A percentile compares a stretch with the other conserved stretches of the same genome.
These are phyloP conservation scores for Blastobotrys attinorum DNA, from an alignment of 805 yeast species.

Conservation along the genomic window DNA sequence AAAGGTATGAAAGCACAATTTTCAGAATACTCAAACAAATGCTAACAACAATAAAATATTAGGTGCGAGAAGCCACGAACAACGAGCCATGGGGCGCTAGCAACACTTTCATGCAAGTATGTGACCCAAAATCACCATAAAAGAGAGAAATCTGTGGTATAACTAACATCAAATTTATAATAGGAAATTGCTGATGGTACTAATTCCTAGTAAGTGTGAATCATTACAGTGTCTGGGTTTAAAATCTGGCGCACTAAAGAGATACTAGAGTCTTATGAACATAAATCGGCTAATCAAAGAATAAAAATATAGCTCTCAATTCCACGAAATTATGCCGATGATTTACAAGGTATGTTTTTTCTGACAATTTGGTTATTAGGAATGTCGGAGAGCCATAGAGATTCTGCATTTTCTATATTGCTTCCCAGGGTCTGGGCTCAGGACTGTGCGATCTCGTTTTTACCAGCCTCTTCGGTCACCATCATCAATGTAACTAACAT, in stretches of 20 bases:
- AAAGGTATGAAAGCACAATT: constrained; percentile 61
- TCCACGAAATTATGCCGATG: constrained; percentile 41
- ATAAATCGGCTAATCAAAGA: background rate
- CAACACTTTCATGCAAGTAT: constrained; percentile 72
- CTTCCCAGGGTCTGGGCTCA: no score
- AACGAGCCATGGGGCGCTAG: constrained; percentile 99
- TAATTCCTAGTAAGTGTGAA: constrained; percentile 43
- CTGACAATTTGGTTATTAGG: no score
- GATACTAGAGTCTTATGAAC: no score
- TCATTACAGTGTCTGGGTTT: background rate
- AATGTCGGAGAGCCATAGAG: no score
- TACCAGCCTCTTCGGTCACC: no score
- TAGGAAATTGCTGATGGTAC: constrained; percentile 88
- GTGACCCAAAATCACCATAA: no score
- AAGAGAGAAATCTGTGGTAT: no score
- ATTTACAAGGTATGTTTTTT: no score
- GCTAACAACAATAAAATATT: background rate
- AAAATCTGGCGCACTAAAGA: no score
- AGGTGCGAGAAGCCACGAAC: constrained; percentile 84
- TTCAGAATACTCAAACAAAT: background rate
- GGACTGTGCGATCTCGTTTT: no score
- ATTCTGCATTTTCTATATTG: no score
- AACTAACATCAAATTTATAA: background rate
- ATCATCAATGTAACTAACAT: no score
- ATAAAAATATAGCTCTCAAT: constrained; percentile 21